These are phyloP conservation scores for Colletotrichum echinochloae DNA, from an alignment of 2,329 filamentous ascomycete genomes.

Conservation along the genomic window DNA sequence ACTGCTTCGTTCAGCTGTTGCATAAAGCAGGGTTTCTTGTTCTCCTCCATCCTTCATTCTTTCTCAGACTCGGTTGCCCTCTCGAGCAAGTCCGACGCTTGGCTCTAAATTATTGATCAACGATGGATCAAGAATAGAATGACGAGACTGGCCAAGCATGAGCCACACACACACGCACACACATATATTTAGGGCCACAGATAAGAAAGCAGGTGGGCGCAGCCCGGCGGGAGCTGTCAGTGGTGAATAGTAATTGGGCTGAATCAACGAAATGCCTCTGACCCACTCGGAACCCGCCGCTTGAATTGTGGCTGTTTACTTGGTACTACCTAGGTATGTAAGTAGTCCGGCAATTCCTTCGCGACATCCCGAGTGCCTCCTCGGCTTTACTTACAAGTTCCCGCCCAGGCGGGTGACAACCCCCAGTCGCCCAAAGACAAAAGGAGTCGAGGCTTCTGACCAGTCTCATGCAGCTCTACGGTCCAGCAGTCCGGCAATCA, in stretches of 20 bases:
- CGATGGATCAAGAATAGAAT: background rate
- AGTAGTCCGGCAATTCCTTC: constrained; percentile 14
- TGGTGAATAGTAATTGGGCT: constrained; percentile 41
- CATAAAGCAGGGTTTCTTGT: constrained; percentile 16
- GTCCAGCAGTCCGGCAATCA: constrained; percentile 39
- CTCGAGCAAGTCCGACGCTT: background rate
- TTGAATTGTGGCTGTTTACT: constrained; percentile 32
- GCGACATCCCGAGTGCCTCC: constrained; percentile 5
- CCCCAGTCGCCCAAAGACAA: background rate
- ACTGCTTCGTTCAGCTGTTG: constrained; percentile 13
- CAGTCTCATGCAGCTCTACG: constrained; percentile 27
- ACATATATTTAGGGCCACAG: constrained; percentile 14
- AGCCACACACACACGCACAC: background rate
- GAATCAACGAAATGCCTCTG: constrained; percentile 41
- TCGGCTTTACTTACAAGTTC: background rate
- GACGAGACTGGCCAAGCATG: constrained; percentile 1
- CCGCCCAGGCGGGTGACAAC: too few species aligned
- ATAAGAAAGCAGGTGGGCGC: constrained; percentile 29
- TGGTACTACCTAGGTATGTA: too few species aligned
- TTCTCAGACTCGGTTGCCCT: constrained; percentile 1
- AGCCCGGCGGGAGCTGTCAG: constrained; percentile 23
- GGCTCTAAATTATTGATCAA: constrained; percentile 12
- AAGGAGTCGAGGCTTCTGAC: constrained; percentile 12
- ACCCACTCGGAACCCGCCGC: constrained; percentile 38
- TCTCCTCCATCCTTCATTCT: background rate